Evolutionary conservation across 2,329 filamentous ascomycete genomes (phyloP).

Genomic region (Colletotrichum theobromicola): DNA sequence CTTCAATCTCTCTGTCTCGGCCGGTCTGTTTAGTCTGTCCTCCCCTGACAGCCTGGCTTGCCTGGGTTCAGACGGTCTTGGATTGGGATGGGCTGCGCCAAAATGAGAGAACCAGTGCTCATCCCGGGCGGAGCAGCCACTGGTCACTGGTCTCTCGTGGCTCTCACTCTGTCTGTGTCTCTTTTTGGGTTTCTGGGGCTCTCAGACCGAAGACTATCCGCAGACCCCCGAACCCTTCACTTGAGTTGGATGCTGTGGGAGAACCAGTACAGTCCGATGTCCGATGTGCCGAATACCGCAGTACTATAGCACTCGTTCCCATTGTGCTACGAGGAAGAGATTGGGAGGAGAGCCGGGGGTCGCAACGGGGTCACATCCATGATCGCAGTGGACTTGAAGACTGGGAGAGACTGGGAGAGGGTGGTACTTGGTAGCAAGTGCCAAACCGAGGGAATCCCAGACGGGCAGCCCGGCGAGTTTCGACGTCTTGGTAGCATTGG

Average conservation of each 20-base stretch:
- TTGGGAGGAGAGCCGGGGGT: conserved; percentile 1
- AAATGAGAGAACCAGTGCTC: conserved; percentile 8
- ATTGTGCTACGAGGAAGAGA: neutral
- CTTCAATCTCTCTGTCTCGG: conserved; percentile 18
- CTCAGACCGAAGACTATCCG: neutral
- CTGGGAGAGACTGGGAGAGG: neutral
- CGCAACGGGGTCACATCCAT: neutral
- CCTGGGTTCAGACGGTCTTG: conserved; percentile 20
- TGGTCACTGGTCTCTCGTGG: neutral
- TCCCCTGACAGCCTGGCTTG: conserved; percentile 16
- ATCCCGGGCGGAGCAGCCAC: neutral
- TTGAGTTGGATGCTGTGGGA: neutral
- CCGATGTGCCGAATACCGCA: neutral
- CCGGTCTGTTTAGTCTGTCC: conserved; percentile 1
- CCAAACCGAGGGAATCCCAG: conserved; percentile 3
- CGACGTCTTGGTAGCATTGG: conserved; percentile 12
- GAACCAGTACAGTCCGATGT: neutral
- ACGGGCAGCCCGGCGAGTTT: conserved; percentile 9
- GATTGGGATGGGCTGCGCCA: conserved; percentile 11
- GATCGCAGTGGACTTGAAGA: neutral
- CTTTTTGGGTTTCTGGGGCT: neutral
- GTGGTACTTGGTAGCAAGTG: neutral
- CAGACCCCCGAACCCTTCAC: neutral
- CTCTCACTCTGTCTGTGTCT: neutral
- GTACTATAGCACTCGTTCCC: neutral